phyloP scores from a whole-genome alignment of 192 early-diverging fungal genomes.

The Coemansia erecta region DNA sequence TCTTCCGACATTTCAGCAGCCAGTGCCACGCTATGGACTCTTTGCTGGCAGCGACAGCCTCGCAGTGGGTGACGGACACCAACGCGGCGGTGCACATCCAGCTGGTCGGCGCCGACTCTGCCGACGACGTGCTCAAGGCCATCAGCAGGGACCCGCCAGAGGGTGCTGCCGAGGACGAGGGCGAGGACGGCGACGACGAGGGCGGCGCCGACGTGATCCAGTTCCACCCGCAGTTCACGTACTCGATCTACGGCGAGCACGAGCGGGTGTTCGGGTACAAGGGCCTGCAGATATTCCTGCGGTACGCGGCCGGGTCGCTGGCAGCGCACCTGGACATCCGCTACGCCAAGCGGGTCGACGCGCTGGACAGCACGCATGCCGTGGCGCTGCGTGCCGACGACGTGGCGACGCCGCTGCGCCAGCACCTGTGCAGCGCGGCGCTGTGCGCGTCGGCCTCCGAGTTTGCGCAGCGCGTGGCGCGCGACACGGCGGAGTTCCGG shows the following conservation, averaged over 20 bases:
- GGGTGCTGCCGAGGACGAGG: too few species aligned
- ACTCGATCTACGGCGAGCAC: slow-evolving; percentile 85
- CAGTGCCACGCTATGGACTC: too few species aligned
- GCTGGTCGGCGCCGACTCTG: slow-evolving; percentile 38
- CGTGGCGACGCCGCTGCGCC: slow-evolving; percentile 57
- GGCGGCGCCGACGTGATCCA: slow-evolving; percentile 43
- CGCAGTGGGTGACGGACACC: slow-evolving; percentile 45
- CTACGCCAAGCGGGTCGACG: slow-evolving; percentile 64
- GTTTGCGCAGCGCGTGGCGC: slow-evolving; percentile 63
- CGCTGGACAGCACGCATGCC: slow-evolving; percentile 32
- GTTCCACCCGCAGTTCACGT: slow-evolving; percentile 85
- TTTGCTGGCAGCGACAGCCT: slow-evolving; percentile 26
- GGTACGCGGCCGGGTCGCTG: slow-evolving; percentile 77
- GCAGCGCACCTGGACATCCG: slow-evolving; percentile 64
- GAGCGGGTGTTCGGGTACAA: slow-evolving; percentile 91
- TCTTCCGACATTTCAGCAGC: not conserved
- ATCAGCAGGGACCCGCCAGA: slow-evolving; percentile 23
- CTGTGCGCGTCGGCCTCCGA: slow-evolving; percentile 57
- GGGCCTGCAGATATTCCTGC: slow-evolving; percentile 70
- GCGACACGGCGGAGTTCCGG: slow-evolving; percentile 63
- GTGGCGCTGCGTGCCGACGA: slow-evolving; percentile 61
- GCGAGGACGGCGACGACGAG: slow-evolving; percentile 33
- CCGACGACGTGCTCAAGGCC: slow-evolving; percentile 26
- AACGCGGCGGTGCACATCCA: slow-evolving; percentile 41
- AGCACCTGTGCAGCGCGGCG: slow-evolving; percentile 58